Conservation (phyloP, 495 filamentous ascomycete species). For the Echria macrotheca region DNA sequence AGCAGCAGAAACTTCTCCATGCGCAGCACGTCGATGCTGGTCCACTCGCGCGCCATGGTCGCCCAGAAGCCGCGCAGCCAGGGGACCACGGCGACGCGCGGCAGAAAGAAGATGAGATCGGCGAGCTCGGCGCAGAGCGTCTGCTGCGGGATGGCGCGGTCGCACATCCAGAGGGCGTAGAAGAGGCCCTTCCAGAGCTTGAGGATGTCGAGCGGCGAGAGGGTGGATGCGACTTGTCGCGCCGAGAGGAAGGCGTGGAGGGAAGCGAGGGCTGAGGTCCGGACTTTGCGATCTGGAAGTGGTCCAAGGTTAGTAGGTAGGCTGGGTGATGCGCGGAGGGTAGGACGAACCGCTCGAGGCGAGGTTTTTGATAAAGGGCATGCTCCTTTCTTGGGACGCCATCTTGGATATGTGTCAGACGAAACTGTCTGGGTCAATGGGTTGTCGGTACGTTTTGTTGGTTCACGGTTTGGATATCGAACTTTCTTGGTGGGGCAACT, state of each 20-base stretch:
- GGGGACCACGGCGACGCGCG: slow-evolving; percentile 51
- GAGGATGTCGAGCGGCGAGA: slow-evolving; percentile 70
- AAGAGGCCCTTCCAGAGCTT: slow-evolving; percentile 98
- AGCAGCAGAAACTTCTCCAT: slow-evolving; percentile 92
- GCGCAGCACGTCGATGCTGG: slow-evolving; percentile 72
- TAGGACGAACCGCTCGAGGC: slow-evolving; percentile 40
- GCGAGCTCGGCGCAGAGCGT: slow-evolving; percentile 73
- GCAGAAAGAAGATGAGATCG: slow-evolving; percentile 60
- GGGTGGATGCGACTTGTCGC: slow-evolving; percentile 41
- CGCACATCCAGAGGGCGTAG: slow-evolving; percentile 94
- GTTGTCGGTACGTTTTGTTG: background rate
- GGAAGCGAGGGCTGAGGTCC: slow-evolving; percentile 73
- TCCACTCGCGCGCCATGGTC: slow-evolving; percentile 79
- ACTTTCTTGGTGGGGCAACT: background rate
- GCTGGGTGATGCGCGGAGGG: background rate
- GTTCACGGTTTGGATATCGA: slow-evolving; percentile 4
- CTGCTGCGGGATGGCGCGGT: slow-evolving; percentile 83
- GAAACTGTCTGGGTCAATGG: too few relatives aligned
- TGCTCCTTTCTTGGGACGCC: slow-evolving; percentile 39
- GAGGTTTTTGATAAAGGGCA: slow-evolving; percentile 49
- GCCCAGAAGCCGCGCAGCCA: slow-evolving; percentile 83
- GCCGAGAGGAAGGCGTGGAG: slow-evolving; percentile 74
- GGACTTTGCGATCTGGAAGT: slow-evolving; percentile 60
- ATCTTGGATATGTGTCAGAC: slow-evolving; percentile 24
- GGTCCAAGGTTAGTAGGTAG: background rate